Base-by-base conservation (phyloP, 2,329 filamentous ascomycete genomes). In the Geoglossum cookeanum region DNA sequence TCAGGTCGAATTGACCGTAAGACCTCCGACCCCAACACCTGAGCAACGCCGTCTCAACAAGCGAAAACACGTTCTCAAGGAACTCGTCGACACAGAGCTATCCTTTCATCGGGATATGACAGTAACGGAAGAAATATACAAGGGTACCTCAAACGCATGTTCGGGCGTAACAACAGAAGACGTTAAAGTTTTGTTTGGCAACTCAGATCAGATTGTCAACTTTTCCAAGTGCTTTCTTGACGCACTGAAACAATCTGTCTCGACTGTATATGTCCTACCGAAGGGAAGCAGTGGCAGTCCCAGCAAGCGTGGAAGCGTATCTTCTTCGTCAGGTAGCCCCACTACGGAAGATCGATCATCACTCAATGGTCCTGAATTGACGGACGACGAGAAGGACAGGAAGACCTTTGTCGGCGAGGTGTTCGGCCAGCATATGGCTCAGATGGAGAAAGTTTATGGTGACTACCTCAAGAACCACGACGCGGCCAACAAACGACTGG, bases 41-140 rank as follows among this genome's bases (percentile, higher is more conserved):
- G 79, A 84, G 61, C 78, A 78, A 59, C 83, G 84, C 59, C 81
- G 85, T n/a, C 74, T 97, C 7, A 79, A 80, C 55, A 85, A 91
- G 66, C 84, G 92, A 22, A 81, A 84, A 57, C 81, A 94, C 67
- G 81, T 94, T 53, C 84, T 97, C 64, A 90, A 91, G 66, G 92
- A 98, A 69, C 74, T 98, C 42, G 78, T 96, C 51, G 89, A 96
- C 65, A 98, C 92, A 0, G 92, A 98, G 67, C 83, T 88, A 53
- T 83, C 84, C 4, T 97, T 94, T 69, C 83, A 94, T 58, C 81
- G 88, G 61, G 92, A 98, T 68, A 91, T 98, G 87, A 95, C 90
- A 67, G 91, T 98, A 56, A 85, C 95, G 1, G 88, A 94, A 65
- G 90, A 97, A 66, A 97, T 98, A 57, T 98, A 97, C 75, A 94